A percentile compares a stretch with the other conserved stretches of the same genome.
Evolutionary conservation across 2,329 filamentous ascomycete genomes (phyloP).

Genomic region (Penicillium sp.): DNA sequence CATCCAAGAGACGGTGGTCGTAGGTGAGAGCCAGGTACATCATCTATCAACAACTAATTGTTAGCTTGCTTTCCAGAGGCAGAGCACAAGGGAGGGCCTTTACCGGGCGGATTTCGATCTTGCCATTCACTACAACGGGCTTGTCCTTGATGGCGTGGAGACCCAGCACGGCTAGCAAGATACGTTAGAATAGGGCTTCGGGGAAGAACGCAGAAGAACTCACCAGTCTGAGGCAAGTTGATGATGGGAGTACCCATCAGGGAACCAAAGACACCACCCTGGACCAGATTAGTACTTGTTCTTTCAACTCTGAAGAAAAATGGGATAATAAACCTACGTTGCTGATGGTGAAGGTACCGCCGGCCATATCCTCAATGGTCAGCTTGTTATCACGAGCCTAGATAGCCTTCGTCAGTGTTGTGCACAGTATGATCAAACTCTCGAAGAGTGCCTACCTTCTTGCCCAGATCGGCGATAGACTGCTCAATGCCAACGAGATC

Average conservation of each 20-base stretch:
- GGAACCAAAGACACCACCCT: slow-evolving; percentile 90
- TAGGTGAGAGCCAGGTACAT: slow-evolving; percentile 99
- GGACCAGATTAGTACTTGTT: slow-evolving; percentile 4
- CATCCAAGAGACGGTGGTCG: slow-evolving; percentile 93
- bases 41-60: slow-evolving; percentile 58
- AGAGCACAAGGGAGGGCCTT: slow-evolving; percentile 31
- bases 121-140: slow-evolving; percentile 84
- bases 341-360: slow-evolving; percentile 96
- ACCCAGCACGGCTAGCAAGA: slow-evolving; percentile 68
- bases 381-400: slow-evolving; percentile 93
- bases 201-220: slow-evolving; percentile 9
- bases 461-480: slow-evolving; percentile 88
- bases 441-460: slow-evolving; percentile 65
- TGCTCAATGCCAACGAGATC: slow-evolving; percentile 88
- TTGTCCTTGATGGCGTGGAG: slow-evolving; percentile 97
- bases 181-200: not conserved
- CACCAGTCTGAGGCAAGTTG: slow-evolving; percentile 85
- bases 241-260: slow-evolving; percentile 98
- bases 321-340: slow-evolving; percentile 56
- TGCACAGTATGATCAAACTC: not conserved
- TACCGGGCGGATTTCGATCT: slow-evolving; percentile 85
- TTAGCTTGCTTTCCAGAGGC: slow-evolving; percentile 9
- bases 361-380: slow-evolving; percentile 98
- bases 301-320: not conserved
- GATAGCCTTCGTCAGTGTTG: slow-evolving; percentile 10